Conservation (phyloP, 2,329 filamentous ascomycete species). For the Aspergillus calidoustus region DNA sequence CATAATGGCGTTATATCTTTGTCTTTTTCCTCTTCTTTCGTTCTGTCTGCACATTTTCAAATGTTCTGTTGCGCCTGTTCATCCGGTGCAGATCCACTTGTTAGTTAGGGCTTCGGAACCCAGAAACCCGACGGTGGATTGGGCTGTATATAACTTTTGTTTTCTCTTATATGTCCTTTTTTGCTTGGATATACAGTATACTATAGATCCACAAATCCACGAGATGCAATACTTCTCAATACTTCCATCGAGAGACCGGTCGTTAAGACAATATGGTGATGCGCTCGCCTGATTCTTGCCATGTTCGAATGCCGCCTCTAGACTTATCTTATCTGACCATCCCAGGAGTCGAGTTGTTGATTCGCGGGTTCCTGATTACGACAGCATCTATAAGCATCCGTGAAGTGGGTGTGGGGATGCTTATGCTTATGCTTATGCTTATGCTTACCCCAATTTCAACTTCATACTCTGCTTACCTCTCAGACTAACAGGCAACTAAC, state of each 20-base stretch:
- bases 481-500: neutral
- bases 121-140: neutral
- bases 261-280: neutral
- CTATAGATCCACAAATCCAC: neutral
- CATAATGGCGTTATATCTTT: constrained; percentile 35
- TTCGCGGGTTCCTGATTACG: neutral
- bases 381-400: neutral
- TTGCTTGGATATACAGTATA: neutral
- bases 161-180: neutral
- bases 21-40: constrained; percentile 18
- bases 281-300: neutral
- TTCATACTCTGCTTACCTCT: neutral
- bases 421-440: constrained; percentile 12
- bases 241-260: neutral
- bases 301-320: too few species aligned
- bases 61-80: neutral
- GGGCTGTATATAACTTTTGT: neutral
- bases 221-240: neutral
- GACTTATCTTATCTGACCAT: neutral
- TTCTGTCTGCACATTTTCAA: constrained; percentile 10
- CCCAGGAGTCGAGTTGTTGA: neutral
- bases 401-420: neutral
- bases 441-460: neutral
- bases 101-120: neutral
- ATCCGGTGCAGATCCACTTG: neutral